These are phyloP conservation scores for Byssothecium circinans DNA, from an alignment of 2,329 filamentous ascomycete species.

Conservation along the genomic window DNA sequence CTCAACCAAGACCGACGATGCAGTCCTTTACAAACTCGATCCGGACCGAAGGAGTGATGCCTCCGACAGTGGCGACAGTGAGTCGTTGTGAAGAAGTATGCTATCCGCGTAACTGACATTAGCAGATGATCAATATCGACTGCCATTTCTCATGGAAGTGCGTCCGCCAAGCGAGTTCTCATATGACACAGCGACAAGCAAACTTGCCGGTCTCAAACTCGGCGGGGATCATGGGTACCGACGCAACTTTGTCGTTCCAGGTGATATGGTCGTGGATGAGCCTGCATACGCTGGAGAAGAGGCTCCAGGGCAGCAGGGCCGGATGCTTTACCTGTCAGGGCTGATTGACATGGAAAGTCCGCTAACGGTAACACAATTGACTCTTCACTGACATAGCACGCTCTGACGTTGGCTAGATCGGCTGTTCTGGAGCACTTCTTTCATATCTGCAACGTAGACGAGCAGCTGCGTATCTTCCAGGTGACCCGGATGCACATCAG, in stretches of 20 bases:
- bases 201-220: constrained; percentile 62
- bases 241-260: constrained; percentile 64
- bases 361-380: constrained; percentile 57
- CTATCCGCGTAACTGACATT: constrained; percentile 2
- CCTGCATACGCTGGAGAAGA: constrained; percentile 47
- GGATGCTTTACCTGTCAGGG: constrained; percentile 68
- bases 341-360: constrained; percentile 73
- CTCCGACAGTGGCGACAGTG: constrained; percentile 36
- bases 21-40: constrained; percentile 49
- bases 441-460: constrained; percentile 72
- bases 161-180: constrained; percentile 73
- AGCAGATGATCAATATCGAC: constrained; percentile 53
- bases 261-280: constrained; percentile 48
- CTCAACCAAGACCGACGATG: constrained; percentile 58
- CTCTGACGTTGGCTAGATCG: constrained; percentile 55
- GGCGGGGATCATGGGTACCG: constrained; percentile 51
- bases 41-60: constrained; percentile 43
- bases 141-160: constrained; percentile 66
- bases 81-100: constrained; percentile 2
- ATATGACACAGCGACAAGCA: constrained; percentile 66
- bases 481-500: constrained; percentile 56
- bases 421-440: constrained; percentile 87
- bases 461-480: constrained; percentile 63
- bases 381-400: constrained; percentile 1
- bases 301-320: constrained; percentile 61